Evolutionary conservation across 2,329 filamentous ascomycete genomes (phyloP), one percentile per base, ranked within the genome.

Genomic region (Ophiostoma angusticollis): DNA sequence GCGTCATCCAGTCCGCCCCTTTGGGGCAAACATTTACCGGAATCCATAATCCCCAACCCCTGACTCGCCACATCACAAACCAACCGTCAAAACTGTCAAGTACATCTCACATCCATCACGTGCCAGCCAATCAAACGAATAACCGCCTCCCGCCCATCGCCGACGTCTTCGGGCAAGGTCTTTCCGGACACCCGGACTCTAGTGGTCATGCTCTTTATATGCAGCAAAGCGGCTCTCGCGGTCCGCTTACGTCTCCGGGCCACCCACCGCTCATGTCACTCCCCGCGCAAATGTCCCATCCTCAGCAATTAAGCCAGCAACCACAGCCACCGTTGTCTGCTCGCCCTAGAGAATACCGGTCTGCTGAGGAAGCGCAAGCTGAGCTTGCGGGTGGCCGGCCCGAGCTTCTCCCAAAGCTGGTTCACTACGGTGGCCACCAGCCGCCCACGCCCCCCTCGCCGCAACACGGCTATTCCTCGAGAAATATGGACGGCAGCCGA

Each of bases 21-120:
- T 72, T 98, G 18, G 80, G 93, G 51, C 89, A 95, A 56, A 93
- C 85, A 27, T 98, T 98, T 56, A 95, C 91, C 7, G 87, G 89
- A 44, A 78, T 91, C 44, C 78, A 93, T 55, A 77, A 86, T 51
- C 74, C 80, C 5, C 79, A 80, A 48, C 81, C 83, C 0, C 62
- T 84, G 42, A 84, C 81, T 31, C 74, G 84, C 37, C 84, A 91
- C 56, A 67, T 86, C 39, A 71, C 76, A 50, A 87, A 89, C 54
- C 84, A 87, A 46, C 80, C 84, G 7, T 86, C 84, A 9, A 85
- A 82, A 45, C 69, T 93, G 37, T 80, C 81, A 16, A 84, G 79
- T 54, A 86, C 80, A 1, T 89, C 84, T 17, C 86, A 94, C 57
- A 91, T 95, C 54, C 85, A 93, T 60, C 86, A 93, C 54, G 71